These are phyloP conservation scores for Suhomyces bokatorum DNA, from an alignment of 1,139 yeast species.

Conservation along the genomic window DNA sequence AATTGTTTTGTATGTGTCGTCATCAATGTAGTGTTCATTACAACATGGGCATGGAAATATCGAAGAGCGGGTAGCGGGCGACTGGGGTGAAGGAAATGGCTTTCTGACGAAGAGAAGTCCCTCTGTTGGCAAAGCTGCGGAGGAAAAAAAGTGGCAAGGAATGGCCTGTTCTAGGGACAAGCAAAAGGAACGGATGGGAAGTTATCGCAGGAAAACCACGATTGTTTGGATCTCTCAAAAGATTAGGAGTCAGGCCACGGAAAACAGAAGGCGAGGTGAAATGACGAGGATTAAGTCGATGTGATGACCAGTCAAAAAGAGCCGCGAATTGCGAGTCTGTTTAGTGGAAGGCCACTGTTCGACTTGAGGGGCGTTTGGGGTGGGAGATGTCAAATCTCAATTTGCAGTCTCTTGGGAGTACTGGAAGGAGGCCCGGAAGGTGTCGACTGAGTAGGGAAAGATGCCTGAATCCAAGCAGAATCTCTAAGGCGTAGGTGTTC, in stretches of 20 bases:
- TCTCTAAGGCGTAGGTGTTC: neutral
- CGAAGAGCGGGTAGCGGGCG: neutral
- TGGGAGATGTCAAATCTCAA: no score
- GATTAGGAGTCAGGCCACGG: no score
- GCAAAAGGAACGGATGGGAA: neutral
- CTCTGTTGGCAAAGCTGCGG: no score
- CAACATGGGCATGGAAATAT: neutral
- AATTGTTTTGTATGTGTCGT: conserved; percentile 7
- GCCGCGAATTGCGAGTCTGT: no score
- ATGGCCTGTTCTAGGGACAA: no score
- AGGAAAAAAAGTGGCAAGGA: no score
- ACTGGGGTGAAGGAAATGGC: neutral
- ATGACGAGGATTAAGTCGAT: neutral
- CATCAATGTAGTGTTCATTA: conserved; percentile 2
- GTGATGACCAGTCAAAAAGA: neutral
- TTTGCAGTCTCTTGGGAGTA: no score
- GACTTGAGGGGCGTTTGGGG: no score
- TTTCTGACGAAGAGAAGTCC: no score
- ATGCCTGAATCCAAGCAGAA: neutral
- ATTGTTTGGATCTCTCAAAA: no score
- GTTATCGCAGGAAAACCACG: no score
- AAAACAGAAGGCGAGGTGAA: neutral
- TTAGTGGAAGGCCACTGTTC: no score
- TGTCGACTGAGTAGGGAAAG: neutral
- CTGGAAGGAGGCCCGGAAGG: neutral